Base-by-base conservation (phyloP, 495 filamentous ascomycete species). In the Astrocystis sublimbata region DNA sequence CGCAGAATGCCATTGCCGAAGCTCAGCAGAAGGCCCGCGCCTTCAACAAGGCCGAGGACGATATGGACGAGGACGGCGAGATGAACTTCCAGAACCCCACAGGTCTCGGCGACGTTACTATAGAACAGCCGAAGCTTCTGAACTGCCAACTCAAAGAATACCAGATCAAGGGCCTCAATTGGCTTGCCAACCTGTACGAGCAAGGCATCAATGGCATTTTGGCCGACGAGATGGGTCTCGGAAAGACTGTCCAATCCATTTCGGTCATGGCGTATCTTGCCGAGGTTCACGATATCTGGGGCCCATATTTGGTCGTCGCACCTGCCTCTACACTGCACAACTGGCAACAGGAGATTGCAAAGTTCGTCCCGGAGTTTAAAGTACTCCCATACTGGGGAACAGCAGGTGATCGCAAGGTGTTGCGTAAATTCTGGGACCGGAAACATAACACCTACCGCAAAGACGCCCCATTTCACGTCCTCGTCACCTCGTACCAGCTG, bases 21-120 rank as follows among this genome's bases (percentile, higher is more conserved):
- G 94, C 96, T 13, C 92, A 97, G 71, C 87, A 92, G 72, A 92
- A 92, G 66, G 94, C 94, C 1, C 89, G 92, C 40, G 88, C 92
- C 10, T 99, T 99, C 79, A 94, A 97, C 78, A 83, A 87, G 61
- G 81, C 85, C 28, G 75, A 83, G 30, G 78, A 77, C 53, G 79
- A 86, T 51, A 78, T 89, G 67, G 88, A 91, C 62, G 89, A 88
- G 60, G 89, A 96, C 66, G 93, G 92, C 55, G 94, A 99, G 75
- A 90, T 99, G 89, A 98, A 98, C 77, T 99, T 99, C 85, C 94
- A 99, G 78, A 98, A 99, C 72, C 94, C 94, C 4, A 92, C 92
- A 4, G 92, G 92, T 68, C 83, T 99, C 75, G 92, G 92, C 63
- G 92, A 91, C 68, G 91, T 96, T 66, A 90, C 96, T 68, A 90